Percentiles rank a stretch among this genome's conserved stretches.
phyloP scores from a whole-genome alignment of 805 yeast species.

The Candida incommunis region DNA sequence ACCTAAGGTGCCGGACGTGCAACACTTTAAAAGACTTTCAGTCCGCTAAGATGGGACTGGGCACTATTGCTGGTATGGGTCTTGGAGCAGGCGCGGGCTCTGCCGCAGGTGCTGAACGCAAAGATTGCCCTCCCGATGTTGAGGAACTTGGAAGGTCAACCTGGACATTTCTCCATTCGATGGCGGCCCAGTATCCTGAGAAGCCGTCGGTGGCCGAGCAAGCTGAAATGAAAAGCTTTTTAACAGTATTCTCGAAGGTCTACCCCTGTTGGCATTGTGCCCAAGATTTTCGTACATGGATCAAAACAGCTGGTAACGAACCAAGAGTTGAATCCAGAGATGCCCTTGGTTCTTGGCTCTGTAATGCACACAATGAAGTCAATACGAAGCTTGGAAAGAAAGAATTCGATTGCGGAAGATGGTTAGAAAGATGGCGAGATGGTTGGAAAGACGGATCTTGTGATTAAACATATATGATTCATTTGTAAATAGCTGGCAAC shows the following conservation, averaged over 20 bases:
- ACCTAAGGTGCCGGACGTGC: constrained; percentile 59
- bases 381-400: constrained; percentile 78
- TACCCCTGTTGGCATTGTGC: constrained; percentile 96
- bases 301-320: constrained; percentile 31
- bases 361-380: constrained; percentile 92
- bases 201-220: constrained; percentile 49
- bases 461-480: too few relatives aligned
- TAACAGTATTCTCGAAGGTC: constrained; percentile 56
- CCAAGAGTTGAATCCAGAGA: constrained; percentile 40
- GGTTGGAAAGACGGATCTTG: constrained; percentile 57
- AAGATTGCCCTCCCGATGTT: constrained; percentile 63
- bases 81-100: constrained; percentile 13
- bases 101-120: constrained; percentile 6
- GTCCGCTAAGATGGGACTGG: constrained; percentile 29
- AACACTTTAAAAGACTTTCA: constrained; percentile 71
- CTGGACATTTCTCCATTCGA: constrained; percentile 83
- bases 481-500: too few relatives aligned
- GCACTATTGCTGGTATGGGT: constrained; percentile 15
- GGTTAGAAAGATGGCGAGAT: constrained; percentile 91
- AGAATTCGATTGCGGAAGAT: constrained; percentile 68
- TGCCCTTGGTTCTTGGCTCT: constrained; percentile 78
- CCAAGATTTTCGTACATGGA: constrained; percentile 57
- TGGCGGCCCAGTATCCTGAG: constrained; percentile 82
- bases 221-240: constrained; percentile 53
- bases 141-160: constrained; percentile 67